These are phyloP conservation scores for barrel medic (Medicago truncatula) DNA, from an alignment of 306 rosid genomes.

Conservation along the genomic window DNA sequence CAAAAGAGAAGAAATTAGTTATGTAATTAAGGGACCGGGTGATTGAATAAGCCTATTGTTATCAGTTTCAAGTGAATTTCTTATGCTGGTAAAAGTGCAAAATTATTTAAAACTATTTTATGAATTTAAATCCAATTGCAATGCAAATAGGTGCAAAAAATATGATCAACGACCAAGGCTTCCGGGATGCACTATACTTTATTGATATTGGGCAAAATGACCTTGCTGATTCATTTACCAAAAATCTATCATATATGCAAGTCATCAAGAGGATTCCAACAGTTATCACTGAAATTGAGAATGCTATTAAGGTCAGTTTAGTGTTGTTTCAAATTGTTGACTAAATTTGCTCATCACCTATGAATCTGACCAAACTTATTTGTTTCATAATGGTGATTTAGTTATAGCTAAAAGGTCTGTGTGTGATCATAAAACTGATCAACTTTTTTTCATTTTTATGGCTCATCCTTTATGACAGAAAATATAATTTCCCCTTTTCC, in stretches of 20 bases:
- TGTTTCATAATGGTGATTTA: background rate
- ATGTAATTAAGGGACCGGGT: no score
- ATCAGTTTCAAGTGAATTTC: conserved; percentile 7
- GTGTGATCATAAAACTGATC: background rate
- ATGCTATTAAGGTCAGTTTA: conserved; percentile 64
- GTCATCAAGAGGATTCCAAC: conserved; percentile 69
- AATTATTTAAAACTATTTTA: background rate
- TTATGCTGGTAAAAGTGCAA: conserved; percentile 18
- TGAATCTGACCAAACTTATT: background rate
- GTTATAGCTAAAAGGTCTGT: background rate
- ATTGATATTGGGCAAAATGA: conserved; percentile 97
- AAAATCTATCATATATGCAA: conserved; percentile 59
- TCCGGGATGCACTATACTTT: conserved; percentile 78
- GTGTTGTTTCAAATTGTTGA: background rate
- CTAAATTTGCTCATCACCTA: background rate
- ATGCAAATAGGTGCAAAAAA: conserved; percentile 53
- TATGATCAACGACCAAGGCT: conserved; percentile 59
- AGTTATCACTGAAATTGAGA: conserved; percentile 63
- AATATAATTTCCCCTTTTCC: no score
- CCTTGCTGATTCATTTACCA: conserved; percentile 74
- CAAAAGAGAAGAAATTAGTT: no score
- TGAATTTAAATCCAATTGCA: conserved; percentile 23
- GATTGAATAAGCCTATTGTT: no score
- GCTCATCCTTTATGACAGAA: background rate
- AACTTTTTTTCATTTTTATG: no score